Evolutionary conservation across 164 flowering plant genomes (phyloP), one percentile per base, ranked within the genome.

Genomic region (Stephania cephalantha): DNA sequence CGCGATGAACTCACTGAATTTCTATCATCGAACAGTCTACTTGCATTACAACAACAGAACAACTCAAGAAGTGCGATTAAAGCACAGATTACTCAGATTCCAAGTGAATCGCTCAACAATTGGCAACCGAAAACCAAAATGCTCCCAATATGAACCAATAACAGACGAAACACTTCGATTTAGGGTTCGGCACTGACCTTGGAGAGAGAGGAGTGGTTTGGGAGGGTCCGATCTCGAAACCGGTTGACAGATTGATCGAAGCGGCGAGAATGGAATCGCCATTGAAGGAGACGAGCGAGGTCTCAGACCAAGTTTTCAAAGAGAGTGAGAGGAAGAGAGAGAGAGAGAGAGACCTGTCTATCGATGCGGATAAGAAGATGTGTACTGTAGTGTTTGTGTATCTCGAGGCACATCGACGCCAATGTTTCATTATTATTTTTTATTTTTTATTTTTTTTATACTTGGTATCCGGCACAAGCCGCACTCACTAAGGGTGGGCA

Each of bases 231-330:
- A 35, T 4, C 42, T 74, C 18, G 68, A 67, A 12, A 74, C 77
- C 53, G 78, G 69, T 11, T 80, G 81, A 68, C 73, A 67, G 50
- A 79, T 55, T 3, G 88, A 82, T 25, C 83, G 86, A 81, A 7
- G 86, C 55, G 4, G 89, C 29, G 88, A 85, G 73, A 86, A 85
- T 0, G 85, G 65, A 73, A 86, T 75, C 31, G 88, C 85, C 90
- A 87, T 86, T 66, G 72, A 74, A 72, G 73, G 30, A 35, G 42
- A 42, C 42, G 2, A 12, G 13, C 7, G 48, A 18, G 22, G 55
- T 35, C 55, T 50, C 55, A 50, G 55, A 50, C 55, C 11, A 50
- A 50, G 55, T 50, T 50, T 50, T 50, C 55, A 50, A 50, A 11
- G 53, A 48, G 53, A 9, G 12, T 2, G 55, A 11, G 55, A 50